Conservation (phyloP, 495 filamentous ascomycete species). For the Evansstolkia leycettana region DNA sequence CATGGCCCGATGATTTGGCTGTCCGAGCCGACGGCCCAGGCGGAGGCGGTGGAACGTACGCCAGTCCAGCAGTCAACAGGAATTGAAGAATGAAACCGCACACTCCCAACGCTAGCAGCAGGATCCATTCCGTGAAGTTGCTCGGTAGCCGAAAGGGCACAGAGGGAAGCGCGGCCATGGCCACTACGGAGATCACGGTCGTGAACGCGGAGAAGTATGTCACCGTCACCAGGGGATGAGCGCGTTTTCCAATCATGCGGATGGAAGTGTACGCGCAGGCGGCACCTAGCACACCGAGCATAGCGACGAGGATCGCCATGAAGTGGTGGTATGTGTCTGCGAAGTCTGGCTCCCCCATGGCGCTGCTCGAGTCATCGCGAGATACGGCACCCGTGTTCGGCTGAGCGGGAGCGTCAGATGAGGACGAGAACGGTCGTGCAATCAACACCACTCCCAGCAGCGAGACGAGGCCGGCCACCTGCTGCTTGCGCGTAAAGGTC, state of each 20-base stretch:
- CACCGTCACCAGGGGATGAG: constrained; percentile 75
- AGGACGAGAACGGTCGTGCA: constrained; percentile 48
- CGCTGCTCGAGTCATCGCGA: no score
- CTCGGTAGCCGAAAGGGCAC: constrained; percentile 53
- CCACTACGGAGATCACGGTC: constrained; percentile 50
- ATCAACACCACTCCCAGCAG: constrained; percentile 77
- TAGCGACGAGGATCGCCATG: constrained; percentile 56
- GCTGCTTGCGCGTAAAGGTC: constrained; percentile 67
- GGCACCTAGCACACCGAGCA: constrained; percentile 71
- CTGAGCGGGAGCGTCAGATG: not conserved
- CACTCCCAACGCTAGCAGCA: constrained; percentile 55
- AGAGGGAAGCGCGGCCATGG: constrained; percentile 44
- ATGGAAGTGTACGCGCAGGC: constrained; percentile 70
- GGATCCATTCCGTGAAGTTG: constrained; percentile 51
- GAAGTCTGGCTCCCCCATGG: constrained; percentile 12
- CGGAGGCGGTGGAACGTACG: constrained; percentile 39
- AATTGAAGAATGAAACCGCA: constrained; percentile 84
- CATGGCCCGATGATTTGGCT: constrained; percentile 16
- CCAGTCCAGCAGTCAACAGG: constrained; percentile 68
- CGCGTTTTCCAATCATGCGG: constrained; percentile 70
- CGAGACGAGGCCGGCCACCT: constrained; percentile 63
- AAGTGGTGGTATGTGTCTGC: constrained; percentile 50
- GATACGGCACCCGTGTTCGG: constrained; percentile 1
- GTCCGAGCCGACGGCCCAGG: constrained; percentile 3
- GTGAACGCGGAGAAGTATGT: constrained; percentile 73